A percentile compares a stretch with the other conserved stretches of the same genome.
These are phyloP conservation scores for Elsinoe perseae DNA, from an alignment of 2,329 filamentous ascomycete genomes.

Conservation along the genomic window DNA sequence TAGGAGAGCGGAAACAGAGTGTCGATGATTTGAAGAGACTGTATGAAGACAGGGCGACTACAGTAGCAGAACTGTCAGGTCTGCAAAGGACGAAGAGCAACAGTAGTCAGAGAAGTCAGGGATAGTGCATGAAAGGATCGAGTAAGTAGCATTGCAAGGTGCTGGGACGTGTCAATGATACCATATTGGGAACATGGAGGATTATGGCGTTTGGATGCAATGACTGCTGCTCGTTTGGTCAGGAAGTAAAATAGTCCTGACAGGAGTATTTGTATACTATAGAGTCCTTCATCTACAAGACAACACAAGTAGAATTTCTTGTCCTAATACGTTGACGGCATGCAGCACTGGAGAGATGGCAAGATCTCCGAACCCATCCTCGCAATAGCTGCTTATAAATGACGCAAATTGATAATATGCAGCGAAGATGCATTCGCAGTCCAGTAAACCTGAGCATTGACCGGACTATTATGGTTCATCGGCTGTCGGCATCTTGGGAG, in stretches of 20 bases:
- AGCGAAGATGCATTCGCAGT: no score
- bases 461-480: neutral
- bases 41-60: constrained; percentile 42
- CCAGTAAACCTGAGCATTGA: constrained; percentile 7
- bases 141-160: neutral
- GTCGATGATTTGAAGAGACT: constrained; percentile 42
- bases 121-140: neutral
- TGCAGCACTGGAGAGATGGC: no score
- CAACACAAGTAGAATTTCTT: no score
- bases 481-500: neutral
- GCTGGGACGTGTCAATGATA: neutral
- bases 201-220: neutral
- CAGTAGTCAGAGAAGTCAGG: constrained; percentile 7
- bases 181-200: neutral
- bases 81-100: constrained; percentile 11
- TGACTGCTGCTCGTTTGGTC: neutral
- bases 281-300: no score
- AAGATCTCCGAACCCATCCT: no score
- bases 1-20: constrained; percentile 38
- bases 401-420: no score
- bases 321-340: no score
- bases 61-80: constrained; percentile 22
- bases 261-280: no score
- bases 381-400: no score
- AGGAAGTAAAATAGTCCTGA: neutral